These are phyloP conservation scores for Viridothelium virens DNA, from an alignment of 495 filamentous ascomycete genomes.

Conservation along the genomic window DNA sequence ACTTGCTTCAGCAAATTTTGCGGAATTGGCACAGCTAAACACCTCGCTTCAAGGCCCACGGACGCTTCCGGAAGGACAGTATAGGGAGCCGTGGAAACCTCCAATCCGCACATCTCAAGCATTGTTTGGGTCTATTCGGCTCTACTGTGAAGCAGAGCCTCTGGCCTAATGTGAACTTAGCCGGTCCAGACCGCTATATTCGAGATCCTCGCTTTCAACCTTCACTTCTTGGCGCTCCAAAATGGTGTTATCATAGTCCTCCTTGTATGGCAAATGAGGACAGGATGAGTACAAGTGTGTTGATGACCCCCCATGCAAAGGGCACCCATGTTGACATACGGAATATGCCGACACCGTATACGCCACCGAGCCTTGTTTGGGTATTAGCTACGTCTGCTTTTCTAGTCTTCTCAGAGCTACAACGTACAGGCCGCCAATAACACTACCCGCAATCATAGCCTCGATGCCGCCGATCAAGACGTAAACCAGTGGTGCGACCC, in stretches of 20 bases:
- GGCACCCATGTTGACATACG: constrained; percentile 97
- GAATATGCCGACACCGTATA: constrained; percentile 83
- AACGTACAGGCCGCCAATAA: constrained; percentile 79
- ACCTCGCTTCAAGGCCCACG: no score
- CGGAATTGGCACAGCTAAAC: no score
- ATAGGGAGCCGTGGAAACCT: no score
- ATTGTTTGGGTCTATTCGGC: no score
- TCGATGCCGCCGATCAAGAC: constrained; percentile 67
- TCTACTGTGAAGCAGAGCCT: no score
- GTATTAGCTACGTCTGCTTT: neutral
- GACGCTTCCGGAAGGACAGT: no score
- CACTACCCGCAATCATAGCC: constrained; percentile 75
- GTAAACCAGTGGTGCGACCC: constrained; percentile 70
- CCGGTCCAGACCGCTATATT: neutral
- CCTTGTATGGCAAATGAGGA: constrained; percentile 94
- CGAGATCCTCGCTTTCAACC: neutral
- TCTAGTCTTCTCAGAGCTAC: neutral
- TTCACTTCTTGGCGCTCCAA: neutral
- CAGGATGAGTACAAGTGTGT: constrained; percentile 77
- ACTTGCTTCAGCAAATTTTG: no score
- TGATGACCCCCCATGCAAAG: constrained; percentile 87
- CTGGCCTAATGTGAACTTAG: no score
- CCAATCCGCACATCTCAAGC: no score
- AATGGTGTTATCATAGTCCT: constrained; percentile 54
- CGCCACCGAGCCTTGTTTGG: constrained; percentile 62